phyloP scores from a whole-genome alignment of 805 yeast genomes.

The Pichia kluyveri region DNA sequence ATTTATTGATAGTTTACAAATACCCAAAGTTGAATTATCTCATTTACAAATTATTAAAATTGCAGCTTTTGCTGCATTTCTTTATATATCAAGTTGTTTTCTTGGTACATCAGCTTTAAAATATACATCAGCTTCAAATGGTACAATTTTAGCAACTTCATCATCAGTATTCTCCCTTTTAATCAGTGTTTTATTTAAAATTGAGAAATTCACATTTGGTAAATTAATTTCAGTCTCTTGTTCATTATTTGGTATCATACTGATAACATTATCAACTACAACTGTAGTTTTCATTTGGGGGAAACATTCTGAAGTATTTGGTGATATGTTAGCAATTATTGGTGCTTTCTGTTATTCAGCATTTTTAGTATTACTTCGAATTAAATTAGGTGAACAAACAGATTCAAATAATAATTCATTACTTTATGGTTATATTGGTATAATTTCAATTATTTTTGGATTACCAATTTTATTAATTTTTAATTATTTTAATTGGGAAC shows the following conservation, averaged over 20 bases:
- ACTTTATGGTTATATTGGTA: constrained; percentile 40
- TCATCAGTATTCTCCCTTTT: constrained; percentile 42
- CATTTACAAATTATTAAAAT: constrained; percentile 26
- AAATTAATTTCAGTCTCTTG: constrained; percentile 34
- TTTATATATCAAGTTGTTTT: constrained; percentile 34
- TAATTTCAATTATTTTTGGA: constrained; percentile 31
- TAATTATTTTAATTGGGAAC: constrained; percentile 31
- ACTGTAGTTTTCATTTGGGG: not conserved
- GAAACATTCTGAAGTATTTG: constrained; percentile 26
- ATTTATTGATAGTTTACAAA: not conserved
- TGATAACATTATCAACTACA: constrained; percentile 28
- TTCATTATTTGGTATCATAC: constrained; percentile 38
- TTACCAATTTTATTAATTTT: constrained; percentile 31
- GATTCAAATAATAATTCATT: constrained; percentile 36
- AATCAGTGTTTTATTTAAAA: constrained; percentile 31
- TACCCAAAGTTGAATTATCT: constrained; percentile 18
- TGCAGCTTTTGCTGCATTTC: constrained; percentile 31
- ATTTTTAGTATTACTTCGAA: constrained; percentile 34
- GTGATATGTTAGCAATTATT: constrained; percentile 35
- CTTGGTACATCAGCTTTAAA: constrained; percentile 34
- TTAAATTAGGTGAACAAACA: constrained; percentile 36
- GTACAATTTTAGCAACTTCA: constrained; percentile 41
- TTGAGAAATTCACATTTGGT: constrained; percentile 33
- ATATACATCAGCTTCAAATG: constrained; percentile 46
- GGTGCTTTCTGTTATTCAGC: constrained; percentile 41